phyloP scores from a whole-genome alignment of 2,329 filamentous ascomycete species.

The Sarocladiaceae sp. region DNA sequence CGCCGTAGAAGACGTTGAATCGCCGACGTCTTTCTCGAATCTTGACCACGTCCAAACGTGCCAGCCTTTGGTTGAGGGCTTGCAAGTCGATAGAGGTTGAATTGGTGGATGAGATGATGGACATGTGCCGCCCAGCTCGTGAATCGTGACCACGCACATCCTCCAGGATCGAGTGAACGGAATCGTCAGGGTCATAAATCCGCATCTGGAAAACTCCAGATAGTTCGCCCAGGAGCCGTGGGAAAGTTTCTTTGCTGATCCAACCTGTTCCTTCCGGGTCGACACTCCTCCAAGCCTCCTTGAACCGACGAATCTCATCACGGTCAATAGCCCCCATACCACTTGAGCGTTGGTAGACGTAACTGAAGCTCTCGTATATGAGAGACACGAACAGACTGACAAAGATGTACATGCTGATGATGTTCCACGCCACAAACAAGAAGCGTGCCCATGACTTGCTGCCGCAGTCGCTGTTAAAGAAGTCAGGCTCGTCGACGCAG shows the following conservation, averaged over 20 bases:
- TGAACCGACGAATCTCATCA: slow-evolving; percentile 93
- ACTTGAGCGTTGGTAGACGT: slow-evolving; percentile 95
- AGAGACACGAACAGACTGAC: slow-evolving; percentile 97
- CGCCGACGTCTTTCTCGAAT: slow-evolving; percentile 72
- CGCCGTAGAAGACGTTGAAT: slow-evolving; percentile 95
- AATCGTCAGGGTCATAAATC: slow-evolving; percentile 88
- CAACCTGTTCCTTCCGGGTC: slow-evolving; percentile 89
- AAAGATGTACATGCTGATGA: slow-evolving; percentile 99
- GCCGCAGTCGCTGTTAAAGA: slow-evolving; percentile 89
- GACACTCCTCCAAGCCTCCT: slow-evolving; percentile 95
- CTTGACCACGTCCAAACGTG: slow-evolving; percentile 66
- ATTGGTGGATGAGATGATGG: slow-evolving; percentile 47
- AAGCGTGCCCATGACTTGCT: slow-evolving; percentile 83
- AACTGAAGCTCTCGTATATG: slow-evolving; percentile 99
- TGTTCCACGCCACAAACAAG: slow-evolving; percentile 96
- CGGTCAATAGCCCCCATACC: slow-evolving; percentile 86
- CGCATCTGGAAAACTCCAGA: slow-evolving; percentile 97
- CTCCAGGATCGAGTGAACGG: slow-evolving; percentile 80
- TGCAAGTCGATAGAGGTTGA: slow-evolving; percentile 65
- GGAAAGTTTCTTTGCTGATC: slow-evolving; percentile 86
- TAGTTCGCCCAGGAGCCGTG: slow-evolving; percentile 82
- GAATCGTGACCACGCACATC: slow-evolving; percentile 61
- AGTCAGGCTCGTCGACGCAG: slow-evolving; percentile 68
- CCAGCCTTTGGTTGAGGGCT: slow-evolving; percentile 69
- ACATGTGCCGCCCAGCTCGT: slow-evolving; percentile 48